Evolutionary conservation across 2,329 filamentous ascomycete genomes (phyloP).

Genomic region (Claviceps lovelessii): DNA sequence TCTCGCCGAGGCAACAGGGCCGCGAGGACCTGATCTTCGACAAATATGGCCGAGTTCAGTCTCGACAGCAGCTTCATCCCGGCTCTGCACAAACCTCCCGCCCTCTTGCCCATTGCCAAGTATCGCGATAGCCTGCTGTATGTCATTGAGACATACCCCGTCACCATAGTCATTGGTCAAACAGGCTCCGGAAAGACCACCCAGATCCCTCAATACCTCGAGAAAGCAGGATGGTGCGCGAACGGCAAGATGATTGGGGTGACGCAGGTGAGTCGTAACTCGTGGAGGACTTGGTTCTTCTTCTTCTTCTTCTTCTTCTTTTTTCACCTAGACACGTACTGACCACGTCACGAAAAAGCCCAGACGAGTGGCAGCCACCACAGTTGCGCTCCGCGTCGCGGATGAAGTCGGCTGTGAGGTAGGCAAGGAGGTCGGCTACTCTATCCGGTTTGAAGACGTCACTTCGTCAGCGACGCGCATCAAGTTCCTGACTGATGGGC

Average conservation of each 20-base stretch:
- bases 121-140: conserved; percentile 71
- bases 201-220: conserved; percentile 83
- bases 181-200: conserved; percentile 94
- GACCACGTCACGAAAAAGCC: conserved; percentile 38
- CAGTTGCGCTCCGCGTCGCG: conserved; percentile 75
- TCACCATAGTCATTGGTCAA: conserved; percentile 83
- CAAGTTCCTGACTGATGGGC: conserved; percentile 89
- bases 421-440: conserved; percentile 85
- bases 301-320: neutral
- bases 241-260: conserved; percentile 73
- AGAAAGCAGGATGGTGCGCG: conserved; percentile 76
- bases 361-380: conserved; percentile 77
- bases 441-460: conserved; percentile 81
- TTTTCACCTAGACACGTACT: neutral
- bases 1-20: neutral
- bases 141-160: conserved; percentile 66
- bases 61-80: conserved; percentile 53
- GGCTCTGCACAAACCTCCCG: conserved; percentile 70
- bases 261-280: conserved; percentile 57
- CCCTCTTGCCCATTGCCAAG: conserved; percentile 73
- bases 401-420: conserved; percentile 77
- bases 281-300: neutral
- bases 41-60: conserved; percentile 40
- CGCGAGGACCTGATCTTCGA: neutral
- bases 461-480: conserved; percentile 75